Evolutionary conservation across 441 rosid genomes (phyloP).

Genomic region (Brassica hybrid): DNA sequence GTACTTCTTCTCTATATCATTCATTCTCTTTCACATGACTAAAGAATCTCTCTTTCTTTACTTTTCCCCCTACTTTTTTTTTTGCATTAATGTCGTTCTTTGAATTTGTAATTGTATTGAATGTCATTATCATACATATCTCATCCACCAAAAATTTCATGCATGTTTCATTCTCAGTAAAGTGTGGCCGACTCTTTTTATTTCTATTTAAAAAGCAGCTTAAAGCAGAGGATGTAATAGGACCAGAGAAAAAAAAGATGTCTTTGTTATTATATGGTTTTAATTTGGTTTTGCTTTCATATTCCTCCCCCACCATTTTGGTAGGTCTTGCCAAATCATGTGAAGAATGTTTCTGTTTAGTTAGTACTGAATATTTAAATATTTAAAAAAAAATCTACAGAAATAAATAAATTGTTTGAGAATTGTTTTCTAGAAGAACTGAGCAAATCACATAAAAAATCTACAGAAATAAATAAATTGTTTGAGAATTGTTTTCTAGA

Average conservation of each 20-base stretch:
- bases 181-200: constrained; percentile 9
- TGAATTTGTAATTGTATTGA: constrained; percentile 8
- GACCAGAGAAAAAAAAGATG: neutral
- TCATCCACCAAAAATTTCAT: constrained; percentile 21
- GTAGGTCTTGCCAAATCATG: constrained; percentile 19
- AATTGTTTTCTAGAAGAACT: neutral
- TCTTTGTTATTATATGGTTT: constrained; percentile 23
- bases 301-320: neutral
- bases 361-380: neutral
- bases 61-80: neutral
- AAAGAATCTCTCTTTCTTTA: constrained; percentile 21
- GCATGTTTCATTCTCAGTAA: constrained; percentile 29
- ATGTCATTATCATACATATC: constrained; percentile 27
- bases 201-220: neutral
- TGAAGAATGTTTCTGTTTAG: constrained; percentile 1
- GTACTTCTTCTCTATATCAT: constrained; percentile 31
- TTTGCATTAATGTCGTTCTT: neutral
- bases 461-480: neutral
- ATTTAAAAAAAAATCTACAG: neutral
- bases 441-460: neutral
- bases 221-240: constrained; percentile 36
- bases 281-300: constrained; percentile 1
- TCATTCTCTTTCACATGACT: constrained; percentile 19
- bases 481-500: neutral
- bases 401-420: neutral